Base-by-base conservation (phyloP, 306 rosid genomes). In the Cicer arietinum region DNA sequence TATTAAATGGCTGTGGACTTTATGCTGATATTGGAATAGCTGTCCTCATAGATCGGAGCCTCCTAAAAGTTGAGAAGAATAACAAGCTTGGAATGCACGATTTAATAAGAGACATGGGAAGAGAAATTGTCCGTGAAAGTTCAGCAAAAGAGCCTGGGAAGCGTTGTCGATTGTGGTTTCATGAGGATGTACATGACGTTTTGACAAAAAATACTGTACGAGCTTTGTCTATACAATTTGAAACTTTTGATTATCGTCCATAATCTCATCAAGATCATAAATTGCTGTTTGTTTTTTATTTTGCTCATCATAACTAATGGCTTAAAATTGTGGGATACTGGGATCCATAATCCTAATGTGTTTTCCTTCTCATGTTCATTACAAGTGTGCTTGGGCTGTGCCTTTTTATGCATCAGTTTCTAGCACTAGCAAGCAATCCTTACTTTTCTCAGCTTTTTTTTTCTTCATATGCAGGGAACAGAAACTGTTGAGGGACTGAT, bases 21-120 rank as follows among this genome's bases (percentile, higher is more conserved):
- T 43, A 7, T 74, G 72, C 87, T 63, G 75, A 10, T 20, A 83
- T 46, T 17, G 83, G 85, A 43, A 69, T 86, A 16, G 18, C 25
- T 5, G 71, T 80, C 40, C 76, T 85, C 0, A 7, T 63, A 16
- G 78, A 83, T 0, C 25, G 83, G 48, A 77, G 83, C 42, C 89
- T 83, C 4, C 0, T 83, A 17, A 68, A 63, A 8, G 40, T 77
- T 50, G 80, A 50, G 8, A 77, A 45, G 25, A 68, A 58, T 16
- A 77, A 77, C 61, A 56, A 67, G 40, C 75, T 77, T 39, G 57
- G 48, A 56, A 56, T 77, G 81, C 80, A 77, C 54, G 80, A 45
- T 77, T 67, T 77, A 56, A 25, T 77, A 44, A 42, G 71, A 64
- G 84, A 80, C 42, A 86, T 82, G 85, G 89, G 85, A 48, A 57